A percentile compares a stretch with the other conserved stretches of the same genome.
Evolutionary conservation across 2,329 filamentous ascomycete species (phyloP).

Genomic region (Colletotrichum sp.): DNA sequence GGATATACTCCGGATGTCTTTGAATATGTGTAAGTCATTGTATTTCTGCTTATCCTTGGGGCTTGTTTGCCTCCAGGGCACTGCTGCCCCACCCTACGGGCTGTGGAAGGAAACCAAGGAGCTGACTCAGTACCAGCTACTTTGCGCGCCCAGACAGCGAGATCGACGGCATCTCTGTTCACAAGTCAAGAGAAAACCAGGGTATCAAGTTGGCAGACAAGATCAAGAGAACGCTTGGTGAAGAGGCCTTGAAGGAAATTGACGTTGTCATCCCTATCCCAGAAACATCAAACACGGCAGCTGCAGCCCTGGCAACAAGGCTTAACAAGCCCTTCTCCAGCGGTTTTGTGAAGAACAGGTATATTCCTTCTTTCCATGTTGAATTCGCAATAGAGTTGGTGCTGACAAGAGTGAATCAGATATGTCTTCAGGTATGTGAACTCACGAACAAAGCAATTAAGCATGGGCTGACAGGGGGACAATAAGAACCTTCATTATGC

Average conservation of each 20-base stretch:
- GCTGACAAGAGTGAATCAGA: constrained; percentile 70
- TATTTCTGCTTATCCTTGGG: neutral
- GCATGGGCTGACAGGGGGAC: neutral
- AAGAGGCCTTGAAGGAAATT: constrained; percentile 75
- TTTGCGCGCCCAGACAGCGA: constrained; percentile 82
- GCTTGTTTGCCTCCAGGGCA: neutral
- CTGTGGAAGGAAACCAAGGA: neutral
- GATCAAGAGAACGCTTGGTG: constrained; percentile 70
- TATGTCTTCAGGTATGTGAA: constrained; percentile 3
- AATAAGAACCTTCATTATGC: constrained; percentile 73
- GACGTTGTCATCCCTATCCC: constrained; percentile 83
- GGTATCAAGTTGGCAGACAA: constrained; percentile 79
- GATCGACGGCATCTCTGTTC: constrained; percentile 88
- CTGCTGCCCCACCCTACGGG: neutral
- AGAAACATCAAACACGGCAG: constrained; percentile 79
- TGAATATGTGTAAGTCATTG: constrained; percentile 43
- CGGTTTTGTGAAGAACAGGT: constrained; percentile 88
- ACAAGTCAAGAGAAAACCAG: constrained; percentile 86
- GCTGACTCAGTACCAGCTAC: constrained; percentile 68
- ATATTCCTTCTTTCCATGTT: constrained; percentile 47
- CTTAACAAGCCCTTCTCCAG: constrained; percentile 80
- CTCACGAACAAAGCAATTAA: neutral
- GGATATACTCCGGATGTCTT: constrained; percentile 85
- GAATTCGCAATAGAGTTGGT: no score
- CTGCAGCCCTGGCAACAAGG: constrained; percentile 75